Percentiles rank a stretch among this genome's conserved stretches.
phyloP scores from a whole-genome alignment of 306 rosid species.

The Vachellia pachyceras region DNA sequence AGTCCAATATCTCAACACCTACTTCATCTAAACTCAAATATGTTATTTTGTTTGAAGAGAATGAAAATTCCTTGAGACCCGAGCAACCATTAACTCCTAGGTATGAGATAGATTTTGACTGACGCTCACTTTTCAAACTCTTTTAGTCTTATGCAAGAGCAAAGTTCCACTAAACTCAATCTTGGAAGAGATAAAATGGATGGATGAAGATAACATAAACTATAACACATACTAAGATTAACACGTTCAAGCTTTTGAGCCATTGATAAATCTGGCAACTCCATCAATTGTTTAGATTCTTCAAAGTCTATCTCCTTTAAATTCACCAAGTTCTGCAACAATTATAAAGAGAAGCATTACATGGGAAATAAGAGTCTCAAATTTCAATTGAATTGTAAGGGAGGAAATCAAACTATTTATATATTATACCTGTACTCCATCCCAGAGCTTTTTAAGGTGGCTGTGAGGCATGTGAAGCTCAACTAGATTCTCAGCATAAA shows the following conservation, averaged over 20 bases:
- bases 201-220: neutral
- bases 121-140: neutral
- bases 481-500: conserved; percentile 16
- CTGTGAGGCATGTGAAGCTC: neutral
- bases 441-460: conserved; percentile 25
- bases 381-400: too few relatives aligned
- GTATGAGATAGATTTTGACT: neutral
- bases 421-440: conserved; percentile 16
- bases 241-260: too few relatives aligned
- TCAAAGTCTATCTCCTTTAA: too few relatives aligned
- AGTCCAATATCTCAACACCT: neutral
- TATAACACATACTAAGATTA: neutral
- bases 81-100: accelerated
- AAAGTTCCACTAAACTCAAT: neutral
- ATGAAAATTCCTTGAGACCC: neutral
- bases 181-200: neutral
- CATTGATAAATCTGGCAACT: too few relatives aligned
- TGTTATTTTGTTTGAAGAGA: neutral
- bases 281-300: too few relatives aligned
- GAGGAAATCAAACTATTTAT: too few relatives aligned
- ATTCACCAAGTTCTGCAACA: conserved; percentile 25
- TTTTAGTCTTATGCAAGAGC: neutral
- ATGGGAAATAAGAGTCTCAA: too few relatives aligned
- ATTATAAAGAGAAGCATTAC: neutral
- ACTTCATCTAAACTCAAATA: accelerated